Evolutionary conservation across 2,329 filamentous ascomycete genomes (phyloP), one percentile per base, ranked within the genome.

Genomic region (Trichophyton verrucosum): DNA sequence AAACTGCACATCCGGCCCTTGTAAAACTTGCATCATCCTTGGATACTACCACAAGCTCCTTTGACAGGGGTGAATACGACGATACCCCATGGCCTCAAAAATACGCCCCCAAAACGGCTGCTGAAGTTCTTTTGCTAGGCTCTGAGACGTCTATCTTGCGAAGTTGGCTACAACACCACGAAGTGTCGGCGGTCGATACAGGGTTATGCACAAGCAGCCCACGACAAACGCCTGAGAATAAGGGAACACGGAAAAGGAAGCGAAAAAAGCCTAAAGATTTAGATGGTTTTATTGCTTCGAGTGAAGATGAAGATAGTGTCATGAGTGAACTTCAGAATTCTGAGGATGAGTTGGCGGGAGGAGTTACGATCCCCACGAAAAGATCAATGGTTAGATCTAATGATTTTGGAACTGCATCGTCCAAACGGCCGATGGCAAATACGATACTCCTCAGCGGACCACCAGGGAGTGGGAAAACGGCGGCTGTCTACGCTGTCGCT

Each of bases 401-500:
- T n/a, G 71, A 73, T 40, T 65, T 72, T 22, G 68, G 64, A 13
- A 77, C 67, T 76, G 63, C 57, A 58, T 61, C 56, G 63, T 64
- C 58, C 60, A 30, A 64, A 55, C 82, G 76, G 71, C 82, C 82
- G 9, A 79, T 86, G 1, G 72, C 87, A 44, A 78, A 96, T 73
- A 83, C 86, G 0, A 82, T 96, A n/a, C 77, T 99, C 6, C 79
- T 99, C 36, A 96, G 90, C 68, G 94, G 94, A 0, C 90, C 92
- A 2, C 81, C 88, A 66, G 94, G 94, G 0, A 92, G 87, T 70
- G 95, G 94, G 2, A 99, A 99, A 75, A 95, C 91, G 11, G 91
- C 95, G 4, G 85, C 91, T 1, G 87, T 96, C 0, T 91, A 95
- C 72, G 94, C 94, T 3, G 87, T 91, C 47, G 92, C 94, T 3